phyloP scores from a whole-genome alignment of 2,329 filamentous ascomycete species.

The Neopestalotiopsis clavispora region DNA sequence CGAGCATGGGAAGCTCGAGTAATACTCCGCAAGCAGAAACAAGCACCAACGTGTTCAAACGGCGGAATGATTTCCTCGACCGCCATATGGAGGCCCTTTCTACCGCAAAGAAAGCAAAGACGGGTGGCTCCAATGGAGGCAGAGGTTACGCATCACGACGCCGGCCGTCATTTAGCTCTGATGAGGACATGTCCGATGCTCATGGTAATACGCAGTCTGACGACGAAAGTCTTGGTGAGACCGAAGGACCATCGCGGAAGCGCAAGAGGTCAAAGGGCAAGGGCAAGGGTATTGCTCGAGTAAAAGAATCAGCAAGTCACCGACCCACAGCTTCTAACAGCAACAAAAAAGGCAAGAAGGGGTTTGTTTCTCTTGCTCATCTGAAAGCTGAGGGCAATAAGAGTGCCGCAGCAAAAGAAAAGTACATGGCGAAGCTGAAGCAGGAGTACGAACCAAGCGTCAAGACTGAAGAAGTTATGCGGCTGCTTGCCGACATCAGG shows the following conservation, averaged over 20 bases:
- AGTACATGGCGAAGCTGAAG: conserved; percentile 30
- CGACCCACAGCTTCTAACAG: conserved; percentile 20
- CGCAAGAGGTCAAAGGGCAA: neutral
- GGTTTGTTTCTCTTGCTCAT: conserved; percentile 24
- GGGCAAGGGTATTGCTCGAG: neutral
- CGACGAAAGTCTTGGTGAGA: conserved; percentile 15
- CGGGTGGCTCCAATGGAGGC: neutral
- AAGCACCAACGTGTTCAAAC: neutral
- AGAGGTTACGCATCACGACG: neutral
- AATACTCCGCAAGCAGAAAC: neutral
- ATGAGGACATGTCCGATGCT: neutral
- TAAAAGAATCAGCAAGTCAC: conserved; percentile 21
- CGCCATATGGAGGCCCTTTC: neutral
- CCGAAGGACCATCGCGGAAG: conserved; percentile 9
- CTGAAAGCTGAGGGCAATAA: conserved; percentile 30
- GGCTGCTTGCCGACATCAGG: conserved; percentile 31
- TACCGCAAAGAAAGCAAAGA: neutral
- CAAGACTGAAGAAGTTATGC: conserved; percentile 36
- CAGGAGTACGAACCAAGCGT: conserved; percentile 35
- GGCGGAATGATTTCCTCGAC: neutral
- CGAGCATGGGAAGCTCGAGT: conserved; percentile 17
- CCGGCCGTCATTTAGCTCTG: neutral
- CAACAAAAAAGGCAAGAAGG: conserved; percentile 15
- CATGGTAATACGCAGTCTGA: conserved; percentile 8
- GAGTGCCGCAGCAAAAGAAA: conserved; percentile 30